Percentiles rank a stretch among this genome's conserved stretches.
Conservation (phyloP, 768 basidiomycete genomes). For the Boletus patriciae region DNA sequence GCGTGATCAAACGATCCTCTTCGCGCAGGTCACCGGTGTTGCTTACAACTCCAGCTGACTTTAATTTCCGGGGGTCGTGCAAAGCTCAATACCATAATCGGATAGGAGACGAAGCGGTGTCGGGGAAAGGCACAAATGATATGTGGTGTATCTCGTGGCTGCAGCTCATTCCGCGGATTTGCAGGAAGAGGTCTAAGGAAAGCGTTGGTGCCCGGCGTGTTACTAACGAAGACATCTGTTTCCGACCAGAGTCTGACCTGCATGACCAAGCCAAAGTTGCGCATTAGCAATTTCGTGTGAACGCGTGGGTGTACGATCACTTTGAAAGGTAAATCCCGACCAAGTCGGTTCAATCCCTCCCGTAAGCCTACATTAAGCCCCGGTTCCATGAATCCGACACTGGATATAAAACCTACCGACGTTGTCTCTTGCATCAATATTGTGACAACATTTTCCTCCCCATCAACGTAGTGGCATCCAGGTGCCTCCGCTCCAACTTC, state of each 20-base stretch:
- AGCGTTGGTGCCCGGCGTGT: too few species aligned
- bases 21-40: background rate
- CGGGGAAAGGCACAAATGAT: background rate
- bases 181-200: too few species aligned
- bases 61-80: background rate
- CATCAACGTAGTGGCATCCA: background rate
- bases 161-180: background rate
- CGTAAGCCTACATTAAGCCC: constrained; percentile 7
- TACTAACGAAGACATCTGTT: background rate
- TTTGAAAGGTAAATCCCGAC: constrained; percentile 24
- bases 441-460: background rate
- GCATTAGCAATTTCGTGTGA: constrained; percentile 19
- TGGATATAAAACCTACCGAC: constrained; percentile 20
- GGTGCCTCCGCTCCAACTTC: constrained; percentile 3
- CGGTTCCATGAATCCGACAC: background rate
- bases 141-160: background rate
- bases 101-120: background rate
- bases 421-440: background rate
- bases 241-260: too few species aligned
- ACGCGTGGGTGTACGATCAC: constrained; percentile 24
- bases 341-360: constrained; percentile 12
- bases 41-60: background rate
- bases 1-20: background rate
- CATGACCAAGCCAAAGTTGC: background rate
- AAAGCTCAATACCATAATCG: background rate